Conservation (phyloP, 441 rosid genomes). For the Erodium texanum region DNA sequence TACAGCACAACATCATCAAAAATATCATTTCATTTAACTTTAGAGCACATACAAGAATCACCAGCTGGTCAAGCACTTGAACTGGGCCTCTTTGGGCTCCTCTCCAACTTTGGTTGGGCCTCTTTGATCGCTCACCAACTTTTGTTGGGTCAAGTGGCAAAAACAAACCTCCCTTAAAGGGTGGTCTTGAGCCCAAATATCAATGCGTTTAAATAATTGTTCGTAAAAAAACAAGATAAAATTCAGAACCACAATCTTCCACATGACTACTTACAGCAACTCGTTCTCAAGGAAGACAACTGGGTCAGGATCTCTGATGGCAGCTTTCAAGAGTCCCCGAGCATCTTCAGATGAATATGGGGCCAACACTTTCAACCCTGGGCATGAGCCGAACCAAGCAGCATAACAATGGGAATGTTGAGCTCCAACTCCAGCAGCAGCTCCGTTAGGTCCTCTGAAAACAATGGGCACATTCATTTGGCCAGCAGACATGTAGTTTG, state of each 20-base stretch:
- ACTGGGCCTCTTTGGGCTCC: too few species aligned
- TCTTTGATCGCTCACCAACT: too few species aligned
- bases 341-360: conserved; percentile 93
- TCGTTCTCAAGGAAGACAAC: conserved; percentile 56
- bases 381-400: conserved; percentile 75
- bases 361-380: conserved; percentile 78
- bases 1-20: conserved; percentile 20
- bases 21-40: neutral
- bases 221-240: neutral
- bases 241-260: neutral
- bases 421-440: conserved; percentile 79
- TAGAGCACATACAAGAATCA: too few species aligned
- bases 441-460: too few species aligned
- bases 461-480: too few species aligned
- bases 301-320: conserved; percentile 96
- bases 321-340: conserved; percentile 90
- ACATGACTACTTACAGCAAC: conserved; percentile 46
- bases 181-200: too few species aligned
- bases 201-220: too few species aligned
- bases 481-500: too few species aligned
- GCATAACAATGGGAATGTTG: conserved; percentile 59
- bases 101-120: too few species aligned
- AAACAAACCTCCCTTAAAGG: too few species aligned
- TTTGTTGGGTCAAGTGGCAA: too few species aligned
- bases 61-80: too few species aligned